These are phyloP conservation scores for Scheffersomyces ergatensis DNA, from an alignment of 805 yeast species.

Conservation along the genomic window DNA sequence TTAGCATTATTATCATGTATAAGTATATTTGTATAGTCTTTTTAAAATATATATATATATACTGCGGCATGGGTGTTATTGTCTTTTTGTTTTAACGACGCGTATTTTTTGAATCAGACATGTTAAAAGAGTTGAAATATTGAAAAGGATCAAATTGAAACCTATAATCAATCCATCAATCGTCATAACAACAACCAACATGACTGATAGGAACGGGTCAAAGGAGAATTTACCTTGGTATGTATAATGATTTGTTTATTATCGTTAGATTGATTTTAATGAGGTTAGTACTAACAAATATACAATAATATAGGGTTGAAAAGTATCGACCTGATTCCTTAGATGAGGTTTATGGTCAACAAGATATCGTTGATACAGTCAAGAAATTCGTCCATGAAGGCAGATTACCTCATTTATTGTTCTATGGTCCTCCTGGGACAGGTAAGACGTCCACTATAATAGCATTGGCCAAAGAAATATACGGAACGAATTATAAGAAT, in stretches of 20 bases:
- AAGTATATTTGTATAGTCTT: too few relatives aligned
- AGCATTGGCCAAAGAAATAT: conserved; percentile 77
- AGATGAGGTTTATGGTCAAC: conserved; percentile 90
- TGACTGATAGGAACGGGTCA: conserved; percentile 3
- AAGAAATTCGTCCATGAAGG: conserved; percentile 81
- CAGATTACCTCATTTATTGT: conserved; percentile 83
- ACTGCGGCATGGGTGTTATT: background rate
- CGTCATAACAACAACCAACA: too few relatives aligned
- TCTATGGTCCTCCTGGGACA: conserved; percentile 94
- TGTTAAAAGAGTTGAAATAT: too few relatives aligned
- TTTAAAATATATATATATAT: background rate
- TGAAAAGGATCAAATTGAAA: too few relatives aligned
- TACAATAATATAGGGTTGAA: conserved; percentile 64
- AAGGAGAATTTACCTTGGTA: conserved; percentile 61
- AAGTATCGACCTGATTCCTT: conserved; percentile 85
- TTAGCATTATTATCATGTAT: too few relatives aligned
- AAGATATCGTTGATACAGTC: conserved; percentile 80
- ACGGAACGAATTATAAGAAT: conserved; percentile 76
- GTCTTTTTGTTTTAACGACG: too few relatives aligned
- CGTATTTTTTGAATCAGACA: too few relatives aligned
- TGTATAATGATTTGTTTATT: conserved; percentile 9
- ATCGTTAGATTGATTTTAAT: too few relatives aligned
- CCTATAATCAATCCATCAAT: background rate
- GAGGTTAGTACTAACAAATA: conserved; percentile 20
- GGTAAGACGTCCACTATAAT: conserved; percentile 88